These are phyloP conservation scores for Russula dissimulans DNA, from an alignment of 768 basidiomycete species.

Conservation along the genomic window DNA sequence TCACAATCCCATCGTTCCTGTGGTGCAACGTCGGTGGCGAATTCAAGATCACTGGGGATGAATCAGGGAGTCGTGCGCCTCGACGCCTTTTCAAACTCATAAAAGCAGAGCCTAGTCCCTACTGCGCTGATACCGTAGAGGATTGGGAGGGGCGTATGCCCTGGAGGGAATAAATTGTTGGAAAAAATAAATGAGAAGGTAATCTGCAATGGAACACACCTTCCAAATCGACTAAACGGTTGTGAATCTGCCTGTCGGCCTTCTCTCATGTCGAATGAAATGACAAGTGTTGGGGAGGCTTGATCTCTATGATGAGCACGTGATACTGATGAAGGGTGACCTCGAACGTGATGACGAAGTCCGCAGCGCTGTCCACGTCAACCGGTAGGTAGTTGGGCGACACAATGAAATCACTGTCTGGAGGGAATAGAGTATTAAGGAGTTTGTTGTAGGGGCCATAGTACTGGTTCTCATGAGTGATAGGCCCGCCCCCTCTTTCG, in stretches of 20 bases:
- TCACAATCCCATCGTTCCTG: not conserved
- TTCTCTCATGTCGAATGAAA: not conserved
- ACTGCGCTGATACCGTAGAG: not conserved
- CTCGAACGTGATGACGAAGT: not conserved
- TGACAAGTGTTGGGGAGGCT: not conserved
- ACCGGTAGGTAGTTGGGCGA: not conserved
- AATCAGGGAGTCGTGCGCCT: too few species aligned
- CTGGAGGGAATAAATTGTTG: not conserved
- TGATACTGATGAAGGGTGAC: not conserved
- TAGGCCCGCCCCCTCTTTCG: too few species aligned
- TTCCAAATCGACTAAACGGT: not conserved
- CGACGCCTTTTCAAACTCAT: too few species aligned
- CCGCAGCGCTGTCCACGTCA: not conserved
- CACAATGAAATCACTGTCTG: not conserved
- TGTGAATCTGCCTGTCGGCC: not conserved
- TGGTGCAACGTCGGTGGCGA: not conserved
- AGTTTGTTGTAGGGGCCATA: not conserved
- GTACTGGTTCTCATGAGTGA: not conserved
- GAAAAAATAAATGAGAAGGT: not conserved
- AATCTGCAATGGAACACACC: not conserved
- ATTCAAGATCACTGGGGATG: not conserved
- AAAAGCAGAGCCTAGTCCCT: not conserved
- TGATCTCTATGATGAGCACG: not conserved
- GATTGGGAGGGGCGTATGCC: not conserved
- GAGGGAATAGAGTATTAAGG: not conserved